Evolutionary conservation across 805 yeast species (phyloP), one percentile per base, ranked within the genome.

Genomic region (Jamesozyma jinghongensis): DNA sequence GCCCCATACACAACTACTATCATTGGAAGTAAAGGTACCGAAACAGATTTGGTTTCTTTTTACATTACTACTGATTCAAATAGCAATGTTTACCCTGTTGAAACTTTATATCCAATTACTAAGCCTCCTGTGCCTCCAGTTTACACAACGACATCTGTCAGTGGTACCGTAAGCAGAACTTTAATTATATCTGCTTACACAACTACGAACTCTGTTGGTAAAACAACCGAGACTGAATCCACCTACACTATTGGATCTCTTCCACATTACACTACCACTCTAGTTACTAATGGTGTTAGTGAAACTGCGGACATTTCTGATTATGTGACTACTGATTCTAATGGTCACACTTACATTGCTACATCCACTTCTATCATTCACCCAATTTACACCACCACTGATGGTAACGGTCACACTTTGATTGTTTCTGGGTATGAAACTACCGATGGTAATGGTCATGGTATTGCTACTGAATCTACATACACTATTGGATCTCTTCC

Each of bases 221-320:
- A 34, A 22, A 37, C 40, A 30, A 25, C 26, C 12, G 40, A 30
- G n/a, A 25, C 27, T 25, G 27, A 25, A 25, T 25, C 11, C 12
- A 13, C 32, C 26, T 17, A 37, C 17, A 8, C 34, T 16, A 19
- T 30, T 32, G 13, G 19, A 30, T 32, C 34, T 30, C 28, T 22
- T 19, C n/a, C 38, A 18, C 19, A 37, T 30, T 40, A 34, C 42
- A 40, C 42, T n/a, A 40, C 42, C 28, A 35, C 38, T 25, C 32
- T 26, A 25, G 20, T 16, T 20, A 16, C 12, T 25, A 32, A 22
- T 12, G 20, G 32, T 30, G 20, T 31, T 30, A 40, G 38, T 26
- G 19, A 31, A 19, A 36, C 37, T 28, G 22, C 19, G 17, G 25
- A 35, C 28, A 37, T 40, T 19, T 35, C 38, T 20, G 34, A 20